Percentiles rank a stretch among this genome's conserved stretches.
Conservation (phyloP, 306 rosid species). For the Inga leiocalycina region DNA sequence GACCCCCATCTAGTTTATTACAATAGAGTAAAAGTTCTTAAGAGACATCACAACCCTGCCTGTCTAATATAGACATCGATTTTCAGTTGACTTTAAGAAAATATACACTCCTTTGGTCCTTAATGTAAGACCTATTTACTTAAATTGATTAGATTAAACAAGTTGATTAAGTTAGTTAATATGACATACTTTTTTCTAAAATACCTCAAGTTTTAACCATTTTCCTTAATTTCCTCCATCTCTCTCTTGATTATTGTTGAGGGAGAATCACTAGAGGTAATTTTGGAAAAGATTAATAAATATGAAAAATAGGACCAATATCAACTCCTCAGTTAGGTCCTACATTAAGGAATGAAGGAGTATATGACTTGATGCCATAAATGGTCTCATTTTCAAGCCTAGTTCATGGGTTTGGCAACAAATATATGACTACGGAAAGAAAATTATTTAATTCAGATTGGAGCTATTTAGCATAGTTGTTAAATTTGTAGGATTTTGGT, state of each 20-base stretch:
- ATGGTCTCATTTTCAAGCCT: background rate
- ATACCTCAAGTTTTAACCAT: too few species aligned
- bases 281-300: too few species aligned
- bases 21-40: background rate
- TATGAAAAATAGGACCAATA: too few species aligned
- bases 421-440: background rate
- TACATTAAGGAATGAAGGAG: too few species aligned
- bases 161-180: too few species aligned
- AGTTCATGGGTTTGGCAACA: background rate
- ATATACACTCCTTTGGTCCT: background rate
- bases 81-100: constrained; percentile 7
- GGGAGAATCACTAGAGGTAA: too few species aligned
- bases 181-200: too few species aligned
- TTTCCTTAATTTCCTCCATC: too few species aligned
- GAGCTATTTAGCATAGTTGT: background rate
- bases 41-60: background rate
- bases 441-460: background rate
- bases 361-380: background rate
- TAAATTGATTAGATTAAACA: too few species aligned
- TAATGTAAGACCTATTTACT: too few species aligned
- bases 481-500: background rate
- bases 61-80: background rate
- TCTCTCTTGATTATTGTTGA: too few species aligned
- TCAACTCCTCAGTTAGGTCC: too few species aligned
- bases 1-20: constrained; percentile 1